Conservation (phyloP, 192 early-diverging fungal species). For the Chytriomyces confervae region DNA sequence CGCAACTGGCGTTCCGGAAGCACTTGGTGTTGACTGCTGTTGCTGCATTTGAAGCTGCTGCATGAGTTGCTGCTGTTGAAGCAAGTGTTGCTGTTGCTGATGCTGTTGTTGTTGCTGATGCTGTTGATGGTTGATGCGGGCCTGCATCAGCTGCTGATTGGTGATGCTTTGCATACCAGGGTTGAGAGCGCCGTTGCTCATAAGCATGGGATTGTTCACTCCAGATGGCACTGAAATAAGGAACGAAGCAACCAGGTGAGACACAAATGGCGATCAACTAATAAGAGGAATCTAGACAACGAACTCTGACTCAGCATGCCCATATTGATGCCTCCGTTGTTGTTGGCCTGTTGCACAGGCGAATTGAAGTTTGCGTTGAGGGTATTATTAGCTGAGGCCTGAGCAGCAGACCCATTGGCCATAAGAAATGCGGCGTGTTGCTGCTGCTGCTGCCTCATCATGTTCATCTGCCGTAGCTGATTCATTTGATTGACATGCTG, state of each 20-base stretch:
- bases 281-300: too few species aligned
- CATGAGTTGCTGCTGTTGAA: not conserved
- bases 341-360: not conserved
- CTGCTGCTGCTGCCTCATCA: not conserved
- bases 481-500: slow-evolving; percentile 2
- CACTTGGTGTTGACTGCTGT: not conserved
- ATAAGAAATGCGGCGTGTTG: not conserved
- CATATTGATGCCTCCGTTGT: not conserved
- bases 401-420: not conserved
- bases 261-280: too few species aligned
- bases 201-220: not conserved
- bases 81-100: not conserved
- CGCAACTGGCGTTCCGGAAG: not conserved
- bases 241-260: too few species aligned
- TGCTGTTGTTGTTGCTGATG: slow-evolving; percentile 1
- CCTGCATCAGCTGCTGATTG: not conserved
- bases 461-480: not conserved
- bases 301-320: not conserved
- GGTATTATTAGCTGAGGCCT: not conserved
- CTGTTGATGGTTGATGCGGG: not conserved
- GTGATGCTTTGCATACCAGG: too few species aligned
- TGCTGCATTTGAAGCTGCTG: not conserved
- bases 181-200: not conserved
- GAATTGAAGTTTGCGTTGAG: not conserved
- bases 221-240: not conserved